These are phyloP conservation scores for Proliferodiscus dingleyae DNA, from an alignment of 2,329 filamentous ascomycete genomes.

Conservation along the genomic window DNA sequence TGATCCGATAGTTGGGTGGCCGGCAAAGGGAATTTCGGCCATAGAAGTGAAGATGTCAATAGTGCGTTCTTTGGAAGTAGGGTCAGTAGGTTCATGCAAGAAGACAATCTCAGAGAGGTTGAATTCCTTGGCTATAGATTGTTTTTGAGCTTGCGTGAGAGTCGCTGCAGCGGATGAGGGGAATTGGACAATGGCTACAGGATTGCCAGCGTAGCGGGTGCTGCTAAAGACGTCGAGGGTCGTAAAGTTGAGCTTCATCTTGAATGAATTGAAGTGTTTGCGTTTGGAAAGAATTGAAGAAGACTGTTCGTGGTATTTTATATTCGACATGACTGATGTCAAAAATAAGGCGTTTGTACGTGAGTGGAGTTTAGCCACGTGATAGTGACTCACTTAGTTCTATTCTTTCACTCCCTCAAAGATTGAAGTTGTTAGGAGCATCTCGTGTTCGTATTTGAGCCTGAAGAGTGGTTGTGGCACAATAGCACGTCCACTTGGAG, in stretches of 20 bases:
- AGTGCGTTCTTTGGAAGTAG: constrained; percentile 33
- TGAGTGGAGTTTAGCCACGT: background rate
- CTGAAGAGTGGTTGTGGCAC: no score
- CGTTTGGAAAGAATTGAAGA: background rate
- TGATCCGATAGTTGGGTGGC: constrained; percentile 57
- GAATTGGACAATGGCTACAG: constrained; percentile 54
- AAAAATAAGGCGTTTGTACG: background rate
- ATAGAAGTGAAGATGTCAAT: constrained; percentile 56
- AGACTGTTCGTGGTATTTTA: background rate
- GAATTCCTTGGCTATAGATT: constrained; percentile 56
- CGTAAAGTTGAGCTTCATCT: constrained; percentile 34
- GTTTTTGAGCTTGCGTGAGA: constrained; percentile 50
- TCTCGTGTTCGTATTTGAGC: constrained; percentile 1
- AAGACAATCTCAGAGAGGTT: constrained; percentile 62
- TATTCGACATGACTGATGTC: background rate
- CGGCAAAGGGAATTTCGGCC: constrained; percentile 55
- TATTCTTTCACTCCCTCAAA: no score
- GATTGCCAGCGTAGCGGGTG: constrained; percentile 50
- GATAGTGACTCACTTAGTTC: background rate
- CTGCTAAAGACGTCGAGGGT: constrained; percentile 56
- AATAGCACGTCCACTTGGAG: no score
- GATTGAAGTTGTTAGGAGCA: background rate
- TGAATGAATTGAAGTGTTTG: background rate
- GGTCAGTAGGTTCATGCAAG: constrained; percentile 40
- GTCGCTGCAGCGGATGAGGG: constrained; percentile 35